phyloP scores from a whole-genome alignment of 2,329 filamentous ascomycete genomes.

The Penicillium brasilianum region DNA sequence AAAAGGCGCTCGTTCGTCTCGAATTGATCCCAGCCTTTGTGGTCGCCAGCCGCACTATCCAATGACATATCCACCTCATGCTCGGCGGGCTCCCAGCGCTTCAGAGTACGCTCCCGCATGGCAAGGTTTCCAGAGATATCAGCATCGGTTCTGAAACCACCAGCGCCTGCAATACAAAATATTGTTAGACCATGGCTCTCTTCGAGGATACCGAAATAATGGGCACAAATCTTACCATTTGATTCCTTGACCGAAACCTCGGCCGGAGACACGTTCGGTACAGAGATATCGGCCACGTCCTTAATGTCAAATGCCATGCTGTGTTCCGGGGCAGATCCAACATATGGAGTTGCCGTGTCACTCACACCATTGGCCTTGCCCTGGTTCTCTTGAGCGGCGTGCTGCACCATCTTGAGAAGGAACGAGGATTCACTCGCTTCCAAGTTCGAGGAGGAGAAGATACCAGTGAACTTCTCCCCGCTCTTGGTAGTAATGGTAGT shows the following conservation, averaged over 20 bases:
- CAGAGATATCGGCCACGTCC: constrained; percentile 63
- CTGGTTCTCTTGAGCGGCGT: constrained; percentile 46
- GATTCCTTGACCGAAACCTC: constrained; percentile 57
- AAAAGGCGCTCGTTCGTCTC: constrained; percentile 86
- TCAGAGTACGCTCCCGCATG: constrained; percentile 73
- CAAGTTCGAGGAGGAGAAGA: constrained; percentile 62
- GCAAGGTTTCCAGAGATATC: constrained; percentile 80
- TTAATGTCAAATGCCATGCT: constrained; percentile 66
- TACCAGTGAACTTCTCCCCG: constrained; percentile 65
- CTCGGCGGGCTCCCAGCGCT: constrained; percentile 79
- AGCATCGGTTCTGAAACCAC: constrained; percentile 80
- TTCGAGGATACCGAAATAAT: not conserved
- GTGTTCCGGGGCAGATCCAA: constrained; percentile 52
- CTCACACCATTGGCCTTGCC: constrained; percentile 49
- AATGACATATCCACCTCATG: constrained; percentile 70
- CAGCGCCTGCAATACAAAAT: constrained; percentile 59
- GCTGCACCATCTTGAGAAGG: constrained; percentile 69
- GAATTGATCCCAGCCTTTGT: constrained; percentile 86
- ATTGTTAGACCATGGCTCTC: not conserved
- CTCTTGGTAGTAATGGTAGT: constrained; percentile 62
- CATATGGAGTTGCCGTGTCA: constrained; percentile 45
- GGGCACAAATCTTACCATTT: constrained; percentile 58
- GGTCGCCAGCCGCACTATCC: constrained; percentile 59
- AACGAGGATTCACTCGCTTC: constrained; percentile 60
- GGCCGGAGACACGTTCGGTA: constrained; percentile 58